Conservation (phyloP, 2,329 filamentous ascomycete species). For the Penicillium italicum region DNA sequence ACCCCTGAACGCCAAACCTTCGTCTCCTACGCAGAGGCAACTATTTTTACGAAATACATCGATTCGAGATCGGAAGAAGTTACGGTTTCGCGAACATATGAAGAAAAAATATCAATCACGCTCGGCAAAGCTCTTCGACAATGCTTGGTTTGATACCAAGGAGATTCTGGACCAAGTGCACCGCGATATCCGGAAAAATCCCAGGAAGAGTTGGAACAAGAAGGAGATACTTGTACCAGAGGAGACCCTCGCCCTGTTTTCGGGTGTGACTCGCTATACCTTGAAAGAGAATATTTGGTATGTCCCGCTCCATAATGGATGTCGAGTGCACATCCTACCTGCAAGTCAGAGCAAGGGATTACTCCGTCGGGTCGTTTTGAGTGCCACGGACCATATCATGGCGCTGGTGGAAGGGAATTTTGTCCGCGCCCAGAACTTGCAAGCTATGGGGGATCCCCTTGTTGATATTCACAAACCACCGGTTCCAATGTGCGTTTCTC, state of each 20-base stretch:
- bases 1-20: neutral
- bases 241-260: conserved; percentile 33
- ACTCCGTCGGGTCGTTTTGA: conserved; percentile 35
- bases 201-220: conserved; percentile 15
- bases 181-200: conserved; percentile 12
- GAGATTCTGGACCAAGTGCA: conserved; percentile 26
- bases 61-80: conserved; percentile 25
- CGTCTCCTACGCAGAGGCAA: neutral
- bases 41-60: conserved; percentile 16
- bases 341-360: conserved; percentile 29
- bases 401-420: conserved; percentile 32
- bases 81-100: conserved; percentile 24
- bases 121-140: neutral
- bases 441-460: conserved; percentile 28
- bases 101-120: conserved; percentile 1
- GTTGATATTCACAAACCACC: conserved; percentile 28
- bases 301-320: conserved; percentile 35
- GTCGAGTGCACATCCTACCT: conserved; percentile 37
- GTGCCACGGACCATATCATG: conserved; percentile 34
- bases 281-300: conserved; percentile 40
- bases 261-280: conserved; percentile 29
- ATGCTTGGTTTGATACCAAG: conserved; percentile 28
- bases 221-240: conserved; percentile 36
- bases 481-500: conserved; percentile 32
- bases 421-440: conserved; percentile 20